Evolutionary conservation across 2,329 filamentous ascomycete genomes (phyloP), one percentile per base, ranked within the genome.

Genomic region (Leptodontidium sp.): DNA sequence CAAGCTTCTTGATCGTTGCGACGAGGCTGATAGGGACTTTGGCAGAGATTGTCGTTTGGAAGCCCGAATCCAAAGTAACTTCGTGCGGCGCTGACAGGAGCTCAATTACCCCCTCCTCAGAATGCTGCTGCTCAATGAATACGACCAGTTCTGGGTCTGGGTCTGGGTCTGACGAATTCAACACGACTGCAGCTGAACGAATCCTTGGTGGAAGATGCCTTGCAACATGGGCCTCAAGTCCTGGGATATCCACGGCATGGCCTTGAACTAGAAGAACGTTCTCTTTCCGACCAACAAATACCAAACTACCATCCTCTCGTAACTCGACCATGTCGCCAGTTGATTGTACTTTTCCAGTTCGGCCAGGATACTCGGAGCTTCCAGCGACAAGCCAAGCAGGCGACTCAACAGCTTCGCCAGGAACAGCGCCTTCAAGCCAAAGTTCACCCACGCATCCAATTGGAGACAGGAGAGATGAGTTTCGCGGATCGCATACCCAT

Each of bases 351-450:
- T 64, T 74, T 45, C 76, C 77, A 4, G 40, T 70, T 1, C 81
- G 78, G 8, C 81, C 81, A 17, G 70, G 58, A 66, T 53, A 67
- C 1, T 24, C 64, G 21, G 73, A 69, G 64, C 78, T 81, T 63
- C 83, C 82, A 35, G 79, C 73, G 43, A 74, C 35, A 1, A 80
- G 74, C 78, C 80, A 81, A 14, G 66, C 52, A 12, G 79, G 79
- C 32, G 76, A 72, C 6, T 78, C 75, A 29, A 76, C 68, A 12
- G 32, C 71, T 59, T 76, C 74, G 5, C 70, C 74, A 0, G 77
- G 68, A 45, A 81, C 68, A 59, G 75, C 68, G 0, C 81, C 80
- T 67, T 84, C 83, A 0, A 85, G 75, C 77, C 80, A 81, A 1
- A 80, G 77, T 70, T 81, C 79, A 8, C 79, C 79, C 49, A 75